Evolutionary conservation across 768 basidiomycete species (phyloP), one percentile per base, ranked within the genome.

Genomic region (Rhodotorula taiwanensis): DNA sequence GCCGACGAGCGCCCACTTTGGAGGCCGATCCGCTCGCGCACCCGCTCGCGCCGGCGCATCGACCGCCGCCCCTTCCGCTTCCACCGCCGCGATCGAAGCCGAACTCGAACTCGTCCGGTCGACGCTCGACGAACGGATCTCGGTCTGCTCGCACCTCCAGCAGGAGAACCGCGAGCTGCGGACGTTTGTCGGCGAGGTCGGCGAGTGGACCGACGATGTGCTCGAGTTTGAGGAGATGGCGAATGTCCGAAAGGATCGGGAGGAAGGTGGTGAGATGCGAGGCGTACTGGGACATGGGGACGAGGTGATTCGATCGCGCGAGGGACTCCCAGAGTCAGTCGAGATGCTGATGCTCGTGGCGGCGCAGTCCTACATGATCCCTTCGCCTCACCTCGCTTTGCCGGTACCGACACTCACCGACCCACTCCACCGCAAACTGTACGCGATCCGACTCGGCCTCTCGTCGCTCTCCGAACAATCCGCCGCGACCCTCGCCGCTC

Each of bases 151-250:
- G 20, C n/a, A 42, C 13, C 31, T 55, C 16, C 42, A 49, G 20
- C 47, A n/a, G 20, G 63, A 64, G 42, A 51, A 51, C 28, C 23
- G 7, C 47, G 42, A 14, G 8, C 25, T 64, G 47, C 33, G 63
- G 42, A 34, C 43, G 25, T 51, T 64, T 16, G 53, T 64, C 5
- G 48, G 57, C n/a, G 63, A 64, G 47, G 57, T 64, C 18, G 63
- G 39, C 16, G 63, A 64, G 34, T 64, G 63, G 63, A 33, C 48
- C 4, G 63, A 59, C 23, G 53, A 33, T 2, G 33, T 59, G 15
- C 14, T 47, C 5, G 58, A 64, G 18, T 21, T 59, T 18, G 34
- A 36, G 9, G 63, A 58, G 48, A 21, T 64, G 6, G 39, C 18
- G 1, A 33, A 7, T 14, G 47, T 34, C 20, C 25, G 31, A 1